Conservation (phyloP, 208 protist genomes). For the Trypanosoma scelopori region DNA sequence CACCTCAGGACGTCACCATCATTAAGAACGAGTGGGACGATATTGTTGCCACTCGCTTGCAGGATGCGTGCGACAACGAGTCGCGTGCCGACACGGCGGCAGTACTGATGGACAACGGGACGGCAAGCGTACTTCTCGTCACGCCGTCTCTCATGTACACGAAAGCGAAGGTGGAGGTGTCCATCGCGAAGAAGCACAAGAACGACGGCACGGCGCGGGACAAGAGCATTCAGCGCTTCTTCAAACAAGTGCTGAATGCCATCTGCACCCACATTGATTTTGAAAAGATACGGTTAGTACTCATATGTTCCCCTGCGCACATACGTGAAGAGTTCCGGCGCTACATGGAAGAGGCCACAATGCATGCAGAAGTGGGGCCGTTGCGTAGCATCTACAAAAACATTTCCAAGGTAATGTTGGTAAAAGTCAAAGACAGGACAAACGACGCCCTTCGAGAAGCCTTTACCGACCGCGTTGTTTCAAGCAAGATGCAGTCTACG, state of each 20-base stretch:
- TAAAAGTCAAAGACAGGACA: conserved; percentile 88
- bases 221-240: conserved; percentile 93
- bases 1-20: conserved; percentile 88
- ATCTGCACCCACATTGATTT: conserved; percentile 92
- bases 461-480: conserved; percentile 79
- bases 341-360: conserved; percentile 49
- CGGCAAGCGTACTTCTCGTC: conserved; percentile 92
- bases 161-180: conserved; percentile 88
- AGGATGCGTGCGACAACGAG: conserved; percentile 75
- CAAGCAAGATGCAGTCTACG: conserved; percentile 78
- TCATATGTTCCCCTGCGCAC: conserved; percentile 95
- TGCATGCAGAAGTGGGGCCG: conserved; percentile 51
- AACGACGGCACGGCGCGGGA: conserved; percentile 80
- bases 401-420: conserved; percentile 91
- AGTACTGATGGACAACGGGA: conserved; percentile 95
- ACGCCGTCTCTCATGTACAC: conserved; percentile 92
- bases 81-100: conserved; percentile 89
- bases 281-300: conserved; percentile 91
- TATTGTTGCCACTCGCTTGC: conserved; percentile 48
- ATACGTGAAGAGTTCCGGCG: conserved; percentile 86
- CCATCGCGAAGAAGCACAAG: conserved; percentile 85
- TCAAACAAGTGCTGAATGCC: conserved; percentile 87
- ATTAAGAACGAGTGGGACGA: conserved; percentile 93
- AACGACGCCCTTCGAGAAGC: conserved; percentile 87
- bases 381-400: conserved; percentile 74